Evolutionary conservation across 208 protist genomes (phyloP).

Genomic region (Acanthamoeba divionensis): DNA sequence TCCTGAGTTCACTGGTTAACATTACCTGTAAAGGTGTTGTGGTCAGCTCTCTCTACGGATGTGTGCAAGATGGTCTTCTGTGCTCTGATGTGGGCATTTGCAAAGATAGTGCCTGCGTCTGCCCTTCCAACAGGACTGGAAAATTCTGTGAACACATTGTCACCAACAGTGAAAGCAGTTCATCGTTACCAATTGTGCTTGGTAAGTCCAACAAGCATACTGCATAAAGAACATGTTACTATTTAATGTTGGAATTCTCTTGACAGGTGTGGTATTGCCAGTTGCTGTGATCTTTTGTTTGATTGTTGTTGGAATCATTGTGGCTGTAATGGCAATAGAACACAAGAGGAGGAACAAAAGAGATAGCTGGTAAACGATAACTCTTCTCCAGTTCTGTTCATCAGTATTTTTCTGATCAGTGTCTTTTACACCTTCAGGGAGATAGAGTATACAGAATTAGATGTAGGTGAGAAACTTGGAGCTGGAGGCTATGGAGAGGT

Average conservation of each 20-base stretch:
- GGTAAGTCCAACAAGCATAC: not conserved
- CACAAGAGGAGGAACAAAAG: too few species aligned
- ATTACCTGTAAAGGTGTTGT: not conserved
- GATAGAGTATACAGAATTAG: not conserved
- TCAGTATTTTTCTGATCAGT: not conserved
- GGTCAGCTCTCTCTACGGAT: not conserved
- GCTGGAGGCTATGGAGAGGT: not conserved
- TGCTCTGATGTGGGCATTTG: not conserved
- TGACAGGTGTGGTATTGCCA: not conserved
- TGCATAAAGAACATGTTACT: not conserved
- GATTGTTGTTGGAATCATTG: not conserved
- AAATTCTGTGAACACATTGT: not conserved
- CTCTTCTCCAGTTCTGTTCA: too few species aligned
- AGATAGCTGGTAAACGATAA: too few species aligned
- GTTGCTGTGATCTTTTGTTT: not conserved
- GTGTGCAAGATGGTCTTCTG: not conserved
- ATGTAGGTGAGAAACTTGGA: not conserved
- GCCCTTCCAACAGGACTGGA: not conserved
- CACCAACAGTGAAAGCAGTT: not conserved
- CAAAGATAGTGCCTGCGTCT: not conserved
- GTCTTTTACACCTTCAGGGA: not conserved
- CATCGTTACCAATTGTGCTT: not conserved
- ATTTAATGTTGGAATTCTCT: not conserved
- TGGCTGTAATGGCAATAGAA: not conserved
- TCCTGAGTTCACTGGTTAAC: not conserved